Percentiles rank a stretch among this genome's conserved stretches.
Conservation (phyloP, 1,139 yeast genomes). For the Debaryomycetaceae sp. region DNA sequence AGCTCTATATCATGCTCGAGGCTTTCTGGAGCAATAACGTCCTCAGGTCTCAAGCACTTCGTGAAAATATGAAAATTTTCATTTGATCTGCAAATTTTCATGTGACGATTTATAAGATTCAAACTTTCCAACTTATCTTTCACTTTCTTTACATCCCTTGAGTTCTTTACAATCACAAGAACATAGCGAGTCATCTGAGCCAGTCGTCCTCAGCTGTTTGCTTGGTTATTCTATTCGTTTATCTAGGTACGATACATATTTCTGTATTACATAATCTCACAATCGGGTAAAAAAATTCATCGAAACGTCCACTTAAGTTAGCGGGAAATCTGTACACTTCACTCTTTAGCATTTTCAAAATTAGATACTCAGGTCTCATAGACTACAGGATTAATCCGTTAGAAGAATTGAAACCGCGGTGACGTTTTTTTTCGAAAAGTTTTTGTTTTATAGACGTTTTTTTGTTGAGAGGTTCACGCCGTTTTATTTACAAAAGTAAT, state of each 20-base stretch:
- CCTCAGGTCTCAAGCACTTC: neutral
- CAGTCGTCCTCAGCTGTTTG: neutral
- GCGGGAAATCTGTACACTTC: neutral
- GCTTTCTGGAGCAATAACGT: neutral
- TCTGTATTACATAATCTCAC: slow-evolving; percentile 4
- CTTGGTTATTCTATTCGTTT: neutral
- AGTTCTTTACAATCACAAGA: slow-evolving; percentile 9
- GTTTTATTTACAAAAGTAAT: neutral
- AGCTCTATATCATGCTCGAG: neutral
- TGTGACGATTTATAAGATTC: slow-evolving; percentile 17
- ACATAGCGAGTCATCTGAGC: slow-evolving; percentile 4
- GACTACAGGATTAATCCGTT: neutral
- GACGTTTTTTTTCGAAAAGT: slow-evolving; percentile 5
- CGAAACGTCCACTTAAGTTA: slow-evolving; percentile 3
- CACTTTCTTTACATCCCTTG: slow-evolving; percentile 19
- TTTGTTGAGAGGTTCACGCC: slow-evolving; percentile 1
- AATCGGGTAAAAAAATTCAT: slow-evolving; percentile 3
- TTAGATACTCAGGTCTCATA: neutral
- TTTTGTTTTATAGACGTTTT: slow-evolving; percentile 7
- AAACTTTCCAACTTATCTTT: slow-evolving; percentile 22
- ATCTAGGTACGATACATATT: neutral
- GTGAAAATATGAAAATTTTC: slow-evolving; percentile 13
- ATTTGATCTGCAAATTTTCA: slow-evolving; percentile 19
- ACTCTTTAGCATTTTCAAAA: neutral
- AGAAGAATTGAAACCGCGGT: neutral